phyloP scores from a whole-genome alignment of 2,329 filamentous ascomycete genomes.

The Neocatenulostroma microsporum region DNA sequence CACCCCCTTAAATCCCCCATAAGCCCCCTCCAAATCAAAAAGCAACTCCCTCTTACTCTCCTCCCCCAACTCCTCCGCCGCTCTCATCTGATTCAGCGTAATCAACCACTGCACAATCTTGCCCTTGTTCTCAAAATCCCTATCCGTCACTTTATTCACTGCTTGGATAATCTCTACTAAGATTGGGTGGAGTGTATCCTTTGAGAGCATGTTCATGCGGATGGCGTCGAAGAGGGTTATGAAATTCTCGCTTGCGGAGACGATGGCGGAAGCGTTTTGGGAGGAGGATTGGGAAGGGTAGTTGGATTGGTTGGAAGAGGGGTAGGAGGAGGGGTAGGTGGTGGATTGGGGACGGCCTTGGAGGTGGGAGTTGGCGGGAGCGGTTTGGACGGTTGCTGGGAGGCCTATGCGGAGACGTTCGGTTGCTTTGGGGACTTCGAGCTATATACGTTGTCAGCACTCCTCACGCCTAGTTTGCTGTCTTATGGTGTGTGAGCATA shows the following conservation, averaged over 20 bases:
- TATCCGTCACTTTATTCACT: slow-evolving; percentile 92
- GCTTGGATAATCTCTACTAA: slow-evolving; percentile 94
- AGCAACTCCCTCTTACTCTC: slow-evolving; percentile 83
- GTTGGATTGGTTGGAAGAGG: slow-evolving; percentile 39
- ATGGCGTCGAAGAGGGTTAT: slow-evolving; percentile 96
- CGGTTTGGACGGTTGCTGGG: slow-evolving; percentile 69
- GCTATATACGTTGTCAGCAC: slow-evolving; percentile 44
- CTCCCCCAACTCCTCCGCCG: slow-evolving; percentile 80
- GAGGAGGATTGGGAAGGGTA: no score
- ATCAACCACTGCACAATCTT: slow-evolving; percentile 99
- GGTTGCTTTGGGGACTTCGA: slow-evolving; percentile 89
- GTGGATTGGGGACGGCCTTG: slow-evolving; percentile 9
- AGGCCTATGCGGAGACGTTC: slow-evolving; percentile 88
- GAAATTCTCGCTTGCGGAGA: slow-evolving; percentile 94
- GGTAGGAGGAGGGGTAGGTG: slow-evolving; percentile 33
- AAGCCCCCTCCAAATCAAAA: slow-evolving; percentile 88
- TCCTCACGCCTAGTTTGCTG: not conserved
- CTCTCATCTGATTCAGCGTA: slow-evolving; percentile 94
- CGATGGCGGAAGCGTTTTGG: slow-evolving; percentile 56
- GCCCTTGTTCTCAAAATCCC: slow-evolving; percentile 87
- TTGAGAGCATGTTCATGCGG: slow-evolving; percentile 83
- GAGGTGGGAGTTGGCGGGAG: slow-evolving; percentile 33
- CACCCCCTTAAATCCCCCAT: slow-evolving; percentile 83
- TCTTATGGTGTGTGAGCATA: slow-evolving; percentile 43
- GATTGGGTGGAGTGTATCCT: slow-evolving; percentile 92